These are phyloP conservation scores for Scutellaria minor DNA, from an alignment of 257 asterid species.

Conservation along the genomic window DNA sequence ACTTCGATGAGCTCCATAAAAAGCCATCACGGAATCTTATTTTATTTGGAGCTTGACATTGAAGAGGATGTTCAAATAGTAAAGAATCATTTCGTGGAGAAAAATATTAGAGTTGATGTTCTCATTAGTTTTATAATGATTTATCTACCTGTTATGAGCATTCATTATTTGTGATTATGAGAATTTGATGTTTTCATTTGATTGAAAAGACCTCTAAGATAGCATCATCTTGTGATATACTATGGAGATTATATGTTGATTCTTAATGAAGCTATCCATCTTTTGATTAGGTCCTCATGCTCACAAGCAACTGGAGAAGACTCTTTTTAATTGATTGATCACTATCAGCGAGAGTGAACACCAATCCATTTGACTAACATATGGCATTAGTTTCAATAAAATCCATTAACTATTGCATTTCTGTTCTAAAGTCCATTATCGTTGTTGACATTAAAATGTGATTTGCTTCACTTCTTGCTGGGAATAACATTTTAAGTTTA, in stretches of 20 bases:
- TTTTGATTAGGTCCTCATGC: too few species aligned
- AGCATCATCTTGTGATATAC: not conserved
- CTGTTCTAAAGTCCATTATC: not conserved
- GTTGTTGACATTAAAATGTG: not conserved
- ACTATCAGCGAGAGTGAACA: not conserved
- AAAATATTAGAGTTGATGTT: constrained; percentile 2
- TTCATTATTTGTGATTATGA: constrained; percentile 8
- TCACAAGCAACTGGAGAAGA: constrained; percentile 12
- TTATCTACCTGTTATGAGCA: not conserved
- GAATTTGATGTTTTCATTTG: constrained; percentile 19
- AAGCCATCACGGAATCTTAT: not conserved
- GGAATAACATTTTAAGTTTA: too few species aligned
- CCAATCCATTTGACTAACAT: not conserved
- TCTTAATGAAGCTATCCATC: not conserved
- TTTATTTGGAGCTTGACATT: constrained; percentile 15
- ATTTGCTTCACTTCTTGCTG: too few species aligned
- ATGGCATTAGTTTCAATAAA: not conserved
- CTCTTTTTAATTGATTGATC: not conserved
- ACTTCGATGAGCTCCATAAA: constrained; percentile 6
- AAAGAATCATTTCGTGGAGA: not conserved
- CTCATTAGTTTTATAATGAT: constrained; percentile 7
- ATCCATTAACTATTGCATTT: not conserved
- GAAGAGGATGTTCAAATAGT: not conserved
- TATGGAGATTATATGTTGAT: constrained; percentile 1
- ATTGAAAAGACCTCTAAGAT: not conserved